phyloP scores from a whole-genome alignment of 768 basidiomycete species.

The Pisolithus orientalis region DNA sequence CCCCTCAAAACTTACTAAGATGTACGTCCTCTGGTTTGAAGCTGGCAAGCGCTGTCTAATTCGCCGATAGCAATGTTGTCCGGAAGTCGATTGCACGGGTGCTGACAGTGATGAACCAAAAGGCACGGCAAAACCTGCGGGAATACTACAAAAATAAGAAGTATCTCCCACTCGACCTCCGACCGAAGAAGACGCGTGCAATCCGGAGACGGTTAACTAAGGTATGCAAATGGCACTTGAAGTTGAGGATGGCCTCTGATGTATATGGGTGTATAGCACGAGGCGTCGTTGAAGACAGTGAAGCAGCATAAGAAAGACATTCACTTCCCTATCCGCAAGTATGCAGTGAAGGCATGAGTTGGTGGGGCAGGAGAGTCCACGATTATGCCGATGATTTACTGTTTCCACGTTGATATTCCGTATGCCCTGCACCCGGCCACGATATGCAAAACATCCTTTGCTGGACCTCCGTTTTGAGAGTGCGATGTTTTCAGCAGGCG shows the following conservation, averaged over 20 bases:
- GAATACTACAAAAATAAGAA: constrained; percentile 99
- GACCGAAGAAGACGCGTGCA: constrained; percentile 96
- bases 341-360: constrained; percentile 86
- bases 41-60: background rate
- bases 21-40: constrained; percentile 47
- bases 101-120: constrained; percentile 97
- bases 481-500: too few relatives aligned
- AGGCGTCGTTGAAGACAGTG: constrained; percentile 79
- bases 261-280: constrained; percentile 48
- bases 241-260: background rate
- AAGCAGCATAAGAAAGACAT: constrained; percentile 92
- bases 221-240: constrained; percentile 37
- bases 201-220: constrained; percentile 93
- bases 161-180: constrained; percentile 94
- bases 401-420: constrained; percentile 28
- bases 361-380: constrained; percentile 10
- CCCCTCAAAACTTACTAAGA: constrained; percentile 93
- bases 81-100: constrained; percentile 99
- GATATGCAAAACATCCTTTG: constrained; percentile 24
- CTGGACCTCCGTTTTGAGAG: too few relatives aligned
- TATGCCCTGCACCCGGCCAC: constrained; percentile 34
- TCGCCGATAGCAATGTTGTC: constrained; percentile 69
- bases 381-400: constrained; percentile 11
- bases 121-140: constrained; percentile 92
- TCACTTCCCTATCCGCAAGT: constrained; percentile 93